These are phyloP conservation scores for Wickerhamiella brachini DNA, from an alignment of 805 yeast genomes.

Conservation along the genomic window DNA sequence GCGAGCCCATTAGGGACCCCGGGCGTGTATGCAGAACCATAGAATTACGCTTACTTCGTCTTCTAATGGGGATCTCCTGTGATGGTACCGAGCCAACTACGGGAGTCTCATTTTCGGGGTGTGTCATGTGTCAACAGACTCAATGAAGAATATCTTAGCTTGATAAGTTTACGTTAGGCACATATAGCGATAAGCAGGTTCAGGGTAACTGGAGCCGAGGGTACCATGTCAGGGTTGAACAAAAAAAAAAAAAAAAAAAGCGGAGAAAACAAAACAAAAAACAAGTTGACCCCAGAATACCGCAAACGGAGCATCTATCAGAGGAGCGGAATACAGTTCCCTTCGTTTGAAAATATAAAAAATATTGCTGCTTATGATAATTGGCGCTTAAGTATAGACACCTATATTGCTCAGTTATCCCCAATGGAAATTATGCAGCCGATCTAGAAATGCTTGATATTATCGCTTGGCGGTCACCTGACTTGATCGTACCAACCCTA, in stretches of 20 bases:
- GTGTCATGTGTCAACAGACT: neutral
- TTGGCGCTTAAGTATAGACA: neutral
- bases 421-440: neutral
- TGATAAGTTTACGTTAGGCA: neutral
- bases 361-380: too few relatives aligned
- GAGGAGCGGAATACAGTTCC: too few relatives aligned
- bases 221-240: neutral
- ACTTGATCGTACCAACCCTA: neutral
- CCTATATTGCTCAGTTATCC: too few relatives aligned
- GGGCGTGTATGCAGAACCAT: conserved; percentile 1
- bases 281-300: too few relatives aligned
- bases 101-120: neutral
- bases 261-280: neutral
- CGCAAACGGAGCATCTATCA: too few relatives aligned
- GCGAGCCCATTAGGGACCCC: conserved; percentile 13
- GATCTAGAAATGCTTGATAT: neutral
- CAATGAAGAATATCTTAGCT: neutral
- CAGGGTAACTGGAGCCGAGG: neutral
- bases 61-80: neutral
- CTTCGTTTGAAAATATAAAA: too few relatives aligned
- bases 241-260: neutral
- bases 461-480: neutral
- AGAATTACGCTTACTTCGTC: neutral
- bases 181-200: neutral
- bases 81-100: neutral